Evolutionary conservation across 2,329 filamentous ascomycete species (phyloP).

Genomic region (Penicillium sp.): DNA sequence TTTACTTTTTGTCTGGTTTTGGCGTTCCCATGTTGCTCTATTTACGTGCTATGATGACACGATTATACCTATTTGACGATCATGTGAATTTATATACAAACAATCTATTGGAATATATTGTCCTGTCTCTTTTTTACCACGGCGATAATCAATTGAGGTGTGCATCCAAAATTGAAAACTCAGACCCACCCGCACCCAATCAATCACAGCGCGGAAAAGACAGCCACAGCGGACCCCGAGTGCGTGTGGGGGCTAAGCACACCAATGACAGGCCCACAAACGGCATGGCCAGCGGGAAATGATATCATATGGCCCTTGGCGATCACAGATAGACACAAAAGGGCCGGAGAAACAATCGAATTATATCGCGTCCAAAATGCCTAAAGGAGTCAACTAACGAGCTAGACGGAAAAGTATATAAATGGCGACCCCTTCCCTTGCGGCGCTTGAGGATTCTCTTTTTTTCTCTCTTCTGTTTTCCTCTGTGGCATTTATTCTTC

Average conservation of each 20-base stretch:
- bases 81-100: too few relatives aligned
- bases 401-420: not conserved
- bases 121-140: too few relatives aligned
- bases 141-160: too few relatives aligned
- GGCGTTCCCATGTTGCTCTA: not conserved
- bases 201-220: not conserved
- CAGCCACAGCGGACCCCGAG: not conserved
- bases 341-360: not conserved
- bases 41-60: not conserved
- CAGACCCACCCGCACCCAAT: not conserved
- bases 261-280: not conserved
- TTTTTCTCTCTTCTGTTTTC: too few relatives aligned
- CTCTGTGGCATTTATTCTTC: not conserved
- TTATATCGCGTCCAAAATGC: not conserved
- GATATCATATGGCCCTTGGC: not conserved
- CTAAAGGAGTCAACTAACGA: not conserved
- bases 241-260: not conserved
- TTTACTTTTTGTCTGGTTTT: not conserved
- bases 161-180: too few relatives aligned
- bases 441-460: too few relatives aligned
- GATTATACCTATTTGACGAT: not conserved
- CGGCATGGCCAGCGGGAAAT: not conserved
- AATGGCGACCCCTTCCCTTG: not conserved
- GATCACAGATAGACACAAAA: not conserved
- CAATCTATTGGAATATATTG: too few relatives aligned